Evolutionary conservation across 306 rosid species (phyloP), one percentile per base, ranked within the genome.

Genomic region (Trichosanthes cucumerina): DNA sequence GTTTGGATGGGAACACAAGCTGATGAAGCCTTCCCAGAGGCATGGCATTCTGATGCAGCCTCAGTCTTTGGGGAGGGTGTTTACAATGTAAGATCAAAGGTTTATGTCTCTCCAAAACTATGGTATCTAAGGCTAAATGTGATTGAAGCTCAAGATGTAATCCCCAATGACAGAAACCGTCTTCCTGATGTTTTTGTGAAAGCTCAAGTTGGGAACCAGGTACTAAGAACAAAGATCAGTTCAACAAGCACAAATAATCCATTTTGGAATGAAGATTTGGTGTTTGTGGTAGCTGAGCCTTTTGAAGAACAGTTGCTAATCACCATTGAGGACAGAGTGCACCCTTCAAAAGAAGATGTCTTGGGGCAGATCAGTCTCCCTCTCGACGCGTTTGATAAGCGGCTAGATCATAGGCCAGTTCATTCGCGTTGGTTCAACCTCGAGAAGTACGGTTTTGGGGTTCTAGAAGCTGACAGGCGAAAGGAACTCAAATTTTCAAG

Each of bases 1-100:
- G 97, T 92, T 0, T 94, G 98, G 98, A 92, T 92, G 94, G 98
- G 98, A 72, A 94, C 97, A 69, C 98, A 94, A 75, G 98, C 97
- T 58, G 98, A 93, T 66, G 98, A 90, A 83, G 96, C 98, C 31
- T 93, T 93, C 77, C 85, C 97, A 26, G 97, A 95, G 74, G 92
- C 98, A 43, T 95, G 97, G 97, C 96, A 95, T 80, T 87, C 98
- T 15, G 97, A 95, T 83, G 93, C 97, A 19, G 97, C 97, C 44
- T 79, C 90, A 15, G 98, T 86, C 6, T 87, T 47, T 57, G 98
- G 98, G 4, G 96, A 92, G 31, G 97, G 98, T 39, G 89, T 92
- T 84, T 79, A 85, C 72, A 95, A 91, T 77, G 85, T 86, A 36
- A 81, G 97, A 78, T 92, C 98, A 86, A 95, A 95, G 84, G 98